Conservation (phyloP, 202 grass and related monocot species). For the Carex arenaria region DNA sequence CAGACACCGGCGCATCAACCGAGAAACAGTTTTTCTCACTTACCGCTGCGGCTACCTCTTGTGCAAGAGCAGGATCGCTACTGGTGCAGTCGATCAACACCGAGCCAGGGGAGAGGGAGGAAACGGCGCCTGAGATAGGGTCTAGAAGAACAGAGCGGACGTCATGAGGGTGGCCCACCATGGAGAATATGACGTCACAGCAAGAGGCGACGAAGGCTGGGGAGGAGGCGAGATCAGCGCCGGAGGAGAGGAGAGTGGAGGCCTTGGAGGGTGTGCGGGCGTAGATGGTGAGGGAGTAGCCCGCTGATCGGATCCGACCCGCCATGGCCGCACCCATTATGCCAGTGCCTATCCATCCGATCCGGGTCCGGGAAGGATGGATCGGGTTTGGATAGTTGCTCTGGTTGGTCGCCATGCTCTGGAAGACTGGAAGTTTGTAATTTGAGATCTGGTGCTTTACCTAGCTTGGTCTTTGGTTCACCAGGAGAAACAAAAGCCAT, state of each 20-base stretch:
- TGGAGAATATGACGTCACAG: slow-evolving; percentile 69
- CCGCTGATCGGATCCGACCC: slow-evolving; percentile 43
- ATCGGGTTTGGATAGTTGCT: slow-evolving; percentile 40
- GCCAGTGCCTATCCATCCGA: slow-evolving; percentile 82
- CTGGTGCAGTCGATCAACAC: slow-evolving; percentile 71
- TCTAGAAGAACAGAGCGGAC: slow-evolving; percentile 52
- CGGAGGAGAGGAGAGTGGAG: slow-evolving; percentile 26
- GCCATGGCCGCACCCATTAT: slow-evolving; percentile 89
- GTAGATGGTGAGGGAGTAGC: slow-evolving; percentile 51
- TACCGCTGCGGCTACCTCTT: slow-evolving; percentile 33
- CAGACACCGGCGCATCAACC: slow-evolving; percentile 63
- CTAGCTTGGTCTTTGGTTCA: too few relatives aligned
- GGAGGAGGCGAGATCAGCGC: slow-evolving; percentile 38
- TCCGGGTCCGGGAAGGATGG: slow-evolving; percentile 30
- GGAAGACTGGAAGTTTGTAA: too few relatives aligned
- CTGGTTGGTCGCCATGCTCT: not conserved
- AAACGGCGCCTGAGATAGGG: slow-evolving; percentile 30
- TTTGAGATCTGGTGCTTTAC: too few relatives aligned
- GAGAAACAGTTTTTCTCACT: slow-evolving; percentile 30
- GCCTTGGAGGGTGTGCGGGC: slow-evolving; percentile 65
- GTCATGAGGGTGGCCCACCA: slow-evolving; percentile 70
- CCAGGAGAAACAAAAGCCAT: too few relatives aligned
- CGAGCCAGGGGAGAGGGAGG: slow-evolving; percentile 31
- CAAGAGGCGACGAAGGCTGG: slow-evolving; percentile 41
- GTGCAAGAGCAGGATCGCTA: slow-evolving; percentile 51